Base-by-base conservation (phyloP, 768 basidiomycete genomes). In the Leccinum truebloodii region DNA sequence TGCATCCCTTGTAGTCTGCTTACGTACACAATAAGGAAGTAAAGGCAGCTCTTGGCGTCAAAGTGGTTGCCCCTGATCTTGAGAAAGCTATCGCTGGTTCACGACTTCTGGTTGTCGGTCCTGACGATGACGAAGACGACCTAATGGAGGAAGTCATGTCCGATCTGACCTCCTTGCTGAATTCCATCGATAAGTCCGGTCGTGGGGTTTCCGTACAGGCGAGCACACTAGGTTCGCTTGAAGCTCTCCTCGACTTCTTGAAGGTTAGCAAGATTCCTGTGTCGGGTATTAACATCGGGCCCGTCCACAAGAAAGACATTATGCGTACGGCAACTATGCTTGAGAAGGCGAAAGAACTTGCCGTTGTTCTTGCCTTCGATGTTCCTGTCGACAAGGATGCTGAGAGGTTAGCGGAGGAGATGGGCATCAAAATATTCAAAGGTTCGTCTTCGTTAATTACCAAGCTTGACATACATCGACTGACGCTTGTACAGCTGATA, bases 41-140 rank as follows among this genome's bases (percentile, higher is more conserved):
- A 75, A 98, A 94, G 78, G 97, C 96, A 3, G 95, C 97, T 6
- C 81, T 97, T 54, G 96, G 97, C 71, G 89, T 99, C 72, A 99
- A 99, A 79, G 86, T 99, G 61, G 84, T 89, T 48, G 97, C 94
- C 0, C 89, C 96, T 1, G 96, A 97, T 71, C 84, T 99, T 20
- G 97, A 98, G 69, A 98, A 98, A 73, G 95, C 97, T 13, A 96
- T 98, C 62, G 96, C 96, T 61, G 97, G 97, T 68, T 98, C 96
- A 44, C 89, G 94, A 9, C 79, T 99, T 54, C 85, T 98, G 53
- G 92, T 98, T 32, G 84, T 89, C 52, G 92, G 95, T 18, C 94
- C 94, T 55, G 95, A 98, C 67, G 95, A 98, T 65, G 95, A 98
- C 65, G 96, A 98, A 70, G 96, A 97, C 53, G 94, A 94, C 41